phyloP scores from a whole-genome alignment of 345 rosid species.

The Syzygium aromaticum region DNA sequence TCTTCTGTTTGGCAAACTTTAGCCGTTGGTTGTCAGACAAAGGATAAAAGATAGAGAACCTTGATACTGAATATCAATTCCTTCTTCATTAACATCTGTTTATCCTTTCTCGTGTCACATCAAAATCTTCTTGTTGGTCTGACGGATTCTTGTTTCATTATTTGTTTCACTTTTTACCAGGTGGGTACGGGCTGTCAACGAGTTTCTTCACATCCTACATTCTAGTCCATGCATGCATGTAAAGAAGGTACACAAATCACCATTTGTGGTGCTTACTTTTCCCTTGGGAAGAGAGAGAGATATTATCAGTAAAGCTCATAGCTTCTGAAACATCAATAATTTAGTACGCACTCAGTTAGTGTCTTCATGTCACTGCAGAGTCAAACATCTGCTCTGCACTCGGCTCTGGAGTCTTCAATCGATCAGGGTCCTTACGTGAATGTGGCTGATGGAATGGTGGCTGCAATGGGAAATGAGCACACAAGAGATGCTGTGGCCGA shows the following conservation, averaged over 20 bases:
- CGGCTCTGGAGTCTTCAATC: slow-evolving; percentile 34
- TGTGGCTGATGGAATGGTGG: slow-evolving; percentile 61
- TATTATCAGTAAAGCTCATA: too few relatives aligned
- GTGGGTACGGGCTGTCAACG: slow-evolving; percentile 85
- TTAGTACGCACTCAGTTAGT: not conserved
- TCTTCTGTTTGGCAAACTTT: not conserved
- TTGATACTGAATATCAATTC: not conserved
- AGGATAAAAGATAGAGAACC: not conserved
- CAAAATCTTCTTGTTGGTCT: not conserved
- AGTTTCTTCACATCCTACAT: slow-evolving; percentile 56
- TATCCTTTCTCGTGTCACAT: not conserved
- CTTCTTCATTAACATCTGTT: not conserved
- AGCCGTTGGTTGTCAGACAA: not conserved
- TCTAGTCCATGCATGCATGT: slow-evolving; percentile 60
- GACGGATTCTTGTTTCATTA: not conserved
- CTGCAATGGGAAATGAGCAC: slow-evolving; percentile 42
- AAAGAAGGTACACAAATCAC: slow-evolving; percentile 41
- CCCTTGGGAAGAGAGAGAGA: not conserved
- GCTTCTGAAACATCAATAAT: too few relatives aligned
- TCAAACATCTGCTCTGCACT: slow-evolving; percentile 9
- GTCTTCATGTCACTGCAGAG: slow-evolving; percentile 13
- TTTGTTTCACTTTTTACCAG: slow-evolving; percentile 24
- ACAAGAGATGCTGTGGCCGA: not conserved
- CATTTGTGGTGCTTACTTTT: not conserved
- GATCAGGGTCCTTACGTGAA: slow-evolving; percentile 67